phyloP scores from a whole-genome alignment of 352 stramenopile species.

The Pythium diclinum region DNA sequence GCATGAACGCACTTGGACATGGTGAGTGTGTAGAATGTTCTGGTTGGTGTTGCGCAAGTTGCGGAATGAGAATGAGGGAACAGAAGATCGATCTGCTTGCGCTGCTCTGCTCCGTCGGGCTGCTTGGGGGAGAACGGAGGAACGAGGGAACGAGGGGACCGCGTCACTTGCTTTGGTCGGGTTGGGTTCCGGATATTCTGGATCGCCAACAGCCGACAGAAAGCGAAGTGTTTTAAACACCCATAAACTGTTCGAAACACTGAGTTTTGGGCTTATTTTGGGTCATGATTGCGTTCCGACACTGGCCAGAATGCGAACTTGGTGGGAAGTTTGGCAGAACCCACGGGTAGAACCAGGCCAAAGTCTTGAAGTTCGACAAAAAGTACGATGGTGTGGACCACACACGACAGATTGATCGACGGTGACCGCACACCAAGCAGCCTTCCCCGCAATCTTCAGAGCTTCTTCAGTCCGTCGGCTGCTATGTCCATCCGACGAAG shows the following conservation, averaged over 20 bases:
- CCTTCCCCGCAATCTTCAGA: background rate
- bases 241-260: background rate
- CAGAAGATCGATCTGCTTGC: background rate
- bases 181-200: background rate
- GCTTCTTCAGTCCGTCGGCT: background rate
- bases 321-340: background rate
- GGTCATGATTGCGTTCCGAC: constrained; percentile 1
- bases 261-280: background rate
- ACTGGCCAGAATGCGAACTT: background rate
- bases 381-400: background rate
- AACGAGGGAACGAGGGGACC: constrained; percentile 2
- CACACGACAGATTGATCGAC: background rate
- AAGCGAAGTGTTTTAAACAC: constrained; percentile 1
- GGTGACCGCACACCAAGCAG: constrained; percentile 1
- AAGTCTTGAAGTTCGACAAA: background rate
- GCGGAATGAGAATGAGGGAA: constrained; percentile 9
- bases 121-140: constrained; percentile 1
- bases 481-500: too few relatives aligned
- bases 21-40: constrained; percentile 6
- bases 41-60: constrained; percentile 13
- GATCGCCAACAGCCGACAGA: constrained; percentile 4
- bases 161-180: constrained; percentile 3
- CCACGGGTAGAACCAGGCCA: background rate
- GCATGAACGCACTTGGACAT: constrained; percentile 18
- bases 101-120: constrained; percentile 1